These are phyloP conservation scores for Tylopilus vinaceipallidus DNA, from an alignment of 768 basidiomycete species.

Conservation along the genomic window DNA sequence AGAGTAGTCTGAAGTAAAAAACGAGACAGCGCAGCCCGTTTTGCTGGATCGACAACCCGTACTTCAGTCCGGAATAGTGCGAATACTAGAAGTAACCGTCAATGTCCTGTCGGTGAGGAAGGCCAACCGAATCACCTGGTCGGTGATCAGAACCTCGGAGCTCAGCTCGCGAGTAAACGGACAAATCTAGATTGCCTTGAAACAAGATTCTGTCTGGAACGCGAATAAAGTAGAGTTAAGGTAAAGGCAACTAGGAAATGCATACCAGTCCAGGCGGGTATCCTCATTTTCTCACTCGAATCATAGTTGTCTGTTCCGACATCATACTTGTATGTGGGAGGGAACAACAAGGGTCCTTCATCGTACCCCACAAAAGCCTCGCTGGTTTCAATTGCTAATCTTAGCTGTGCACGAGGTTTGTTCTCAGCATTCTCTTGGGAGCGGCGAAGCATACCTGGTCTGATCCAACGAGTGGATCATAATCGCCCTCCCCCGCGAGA, in stretches of 20 bases:
- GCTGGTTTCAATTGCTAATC: constrained; percentile 65
- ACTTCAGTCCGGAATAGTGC: constrained; percentile 78
- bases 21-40: constrained; percentile 67
- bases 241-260: not conserved
- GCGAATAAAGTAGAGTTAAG: constrained; percentile 3
- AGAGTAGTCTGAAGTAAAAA: constrained; percentile 64
- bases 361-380: constrained; percentile 79
- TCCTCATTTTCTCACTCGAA: constrained; percentile 92
- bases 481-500: constrained; percentile 61
- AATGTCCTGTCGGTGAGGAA: constrained; percentile 1
- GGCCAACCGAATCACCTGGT: constrained; percentile 55
- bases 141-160: constrained; percentile 92
- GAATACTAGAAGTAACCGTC: constrained; percentile 56
- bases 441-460: constrained; percentile 69
- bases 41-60: constrained; percentile 73
- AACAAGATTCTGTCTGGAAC: constrained; percentile 88
- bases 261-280: constrained; percentile 96
- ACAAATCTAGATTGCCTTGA: constrained; percentile 73
- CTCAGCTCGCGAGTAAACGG: constrained; percentile 81
- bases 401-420: constrained; percentile 49
- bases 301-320: constrained; percentile 84
- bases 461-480: constrained; percentile 70
- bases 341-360: constrained; percentile 89
- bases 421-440: not conserved
- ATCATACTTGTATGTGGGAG: constrained; percentile 93